phyloP scores from a whole-genome alignment of 2,329 filamentous ascomycete species.

The Aspergillus chevalieri region DNA sequence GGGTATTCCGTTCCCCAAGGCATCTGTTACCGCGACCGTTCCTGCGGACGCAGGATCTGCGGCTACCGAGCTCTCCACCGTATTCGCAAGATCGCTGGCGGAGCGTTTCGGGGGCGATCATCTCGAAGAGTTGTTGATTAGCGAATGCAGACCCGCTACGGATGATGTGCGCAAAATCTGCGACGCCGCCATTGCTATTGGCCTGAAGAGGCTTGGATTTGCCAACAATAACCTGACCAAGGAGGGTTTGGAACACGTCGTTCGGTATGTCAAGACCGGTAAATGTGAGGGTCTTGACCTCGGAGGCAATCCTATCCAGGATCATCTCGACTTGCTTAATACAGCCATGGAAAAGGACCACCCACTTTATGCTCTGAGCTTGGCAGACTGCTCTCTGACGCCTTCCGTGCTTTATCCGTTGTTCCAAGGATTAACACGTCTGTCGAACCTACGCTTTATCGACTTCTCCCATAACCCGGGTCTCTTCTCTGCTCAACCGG shows the following conservation, averaged over 20 bases:
- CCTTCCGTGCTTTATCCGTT: constrained; percentile 67
- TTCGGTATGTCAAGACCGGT: constrained; percentile 67
- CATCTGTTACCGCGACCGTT: constrained; percentile 21
- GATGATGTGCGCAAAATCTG: constrained; percentile 68
- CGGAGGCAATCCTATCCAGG: constrained; percentile 69
- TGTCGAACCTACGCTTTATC: constrained; percentile 75
- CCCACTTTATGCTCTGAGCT: constrained; percentile 71
- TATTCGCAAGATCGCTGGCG: constrained; percentile 69
- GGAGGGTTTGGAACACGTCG: constrained; percentile 68
- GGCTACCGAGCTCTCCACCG: constrained; percentile 51
- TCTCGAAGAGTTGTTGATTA: constrained; percentile 76
- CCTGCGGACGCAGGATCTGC: constrained; percentile 10
- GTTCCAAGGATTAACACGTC: constrained; percentile 63
- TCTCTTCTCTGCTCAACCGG: constrained; percentile 69
- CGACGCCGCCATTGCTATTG: constrained; percentile 74
- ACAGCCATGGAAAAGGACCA: constrained; percentile 38
- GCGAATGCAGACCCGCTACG: constrained; percentile 67
- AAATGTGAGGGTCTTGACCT: constrained; percentile 84
- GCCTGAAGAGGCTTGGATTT: constrained; percentile 71
- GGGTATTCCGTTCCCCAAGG: constrained; percentile 67
- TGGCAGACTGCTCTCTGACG: constrained; percentile 77
- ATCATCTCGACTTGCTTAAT: constrained; percentile 43
- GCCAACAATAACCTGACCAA: constrained; percentile 73
- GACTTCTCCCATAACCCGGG: constrained; percentile 85
- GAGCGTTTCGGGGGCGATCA: constrained; percentile 69